Evolutionary conservation across 495 filamentous ascomycete species (phyloP), one percentile per base, ranked within the genome.

Genomic region (Saxophila tyrrhenica): DNA sequence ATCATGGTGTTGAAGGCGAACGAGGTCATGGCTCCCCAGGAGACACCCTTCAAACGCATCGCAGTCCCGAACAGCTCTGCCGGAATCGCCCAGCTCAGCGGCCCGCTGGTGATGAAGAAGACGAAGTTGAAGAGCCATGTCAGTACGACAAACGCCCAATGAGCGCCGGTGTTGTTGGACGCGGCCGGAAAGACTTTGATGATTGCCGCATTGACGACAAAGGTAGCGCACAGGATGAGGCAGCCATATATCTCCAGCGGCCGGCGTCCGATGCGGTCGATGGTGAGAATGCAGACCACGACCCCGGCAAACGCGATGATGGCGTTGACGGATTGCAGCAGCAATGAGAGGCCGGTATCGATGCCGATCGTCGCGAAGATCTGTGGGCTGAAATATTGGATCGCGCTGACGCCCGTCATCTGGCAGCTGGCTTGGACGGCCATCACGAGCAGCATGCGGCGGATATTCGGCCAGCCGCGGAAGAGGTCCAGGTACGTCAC

Each of bases 351-450:
- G 17, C 70, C 75, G 3, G 74, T 73, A 0, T 57, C 61, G 53
- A 84, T 74, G 20, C 81, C 80, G 19, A 83, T 67, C 56, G 75
- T 51, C n/a, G 72, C 65, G 72, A 88, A 88, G 61, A 90, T 88
- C 44, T 78, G 75, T 0, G 85, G 85, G 2, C 82, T 80, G 64
- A 85, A 86, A 64, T 85, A 84, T 64, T 62, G 52, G 25, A 62
- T 61, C 11, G 61, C 61, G 10, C 19, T 57, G 20, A 61, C 63
- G 9, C 67, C 65, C 3, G 64, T 68, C 62, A 65, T 64, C 52
- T 69, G 65, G 25, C 65, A 62, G 38, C 56, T 63, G 51, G 65
- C 63, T 61, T 68, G 67, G 47, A 70, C 62, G 19, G 64, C 58
- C 29, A 66, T 61, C 23, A 60, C 61, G 50, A 70, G 60, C 5